phyloP scores from a whole-genome alignment of 768 basidiomycete genomes.

The Suillus subluteus region DNA sequence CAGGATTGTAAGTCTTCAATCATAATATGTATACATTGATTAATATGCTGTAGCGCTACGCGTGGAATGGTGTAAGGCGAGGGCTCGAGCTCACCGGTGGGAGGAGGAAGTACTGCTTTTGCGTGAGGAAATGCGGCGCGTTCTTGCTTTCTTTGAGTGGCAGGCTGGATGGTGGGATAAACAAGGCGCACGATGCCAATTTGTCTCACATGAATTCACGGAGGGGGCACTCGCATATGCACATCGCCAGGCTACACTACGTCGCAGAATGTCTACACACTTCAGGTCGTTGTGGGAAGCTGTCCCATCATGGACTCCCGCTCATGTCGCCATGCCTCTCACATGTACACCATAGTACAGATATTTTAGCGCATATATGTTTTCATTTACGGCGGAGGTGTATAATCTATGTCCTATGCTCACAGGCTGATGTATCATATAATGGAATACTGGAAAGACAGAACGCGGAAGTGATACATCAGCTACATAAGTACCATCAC shows the following conservation, averaged over 20 bases:
- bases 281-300: not conserved
- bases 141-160: slow-evolving; percentile 5
- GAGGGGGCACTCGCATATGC: slow-evolving; percentile 2
- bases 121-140: not conserved
- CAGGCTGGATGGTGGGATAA: slow-evolving; percentile 1
- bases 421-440: too few species aligned
- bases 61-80: not conserved
- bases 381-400: too few species aligned
- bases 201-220: not conserved
- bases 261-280: not conserved
- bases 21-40: not conserved
- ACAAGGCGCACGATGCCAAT: not conserved
- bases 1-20: slow-evolving; percentile 4
- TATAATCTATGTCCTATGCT: too few species aligned
- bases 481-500: too few species aligned
- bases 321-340: too few species aligned
- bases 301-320: not conserved
- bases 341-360: too few species aligned
- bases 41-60: not conserved
- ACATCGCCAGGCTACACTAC: not conserved
- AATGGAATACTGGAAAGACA: too few species aligned
- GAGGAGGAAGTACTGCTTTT: slow-evolving; percentile 2
- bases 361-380: too few species aligned
- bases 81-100: not conserved
- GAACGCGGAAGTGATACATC: too few species aligned